Evolutionary conservation across 768 basidiomycete species (phyloP).

Genomic region (Lentinula raphanica): DNA sequence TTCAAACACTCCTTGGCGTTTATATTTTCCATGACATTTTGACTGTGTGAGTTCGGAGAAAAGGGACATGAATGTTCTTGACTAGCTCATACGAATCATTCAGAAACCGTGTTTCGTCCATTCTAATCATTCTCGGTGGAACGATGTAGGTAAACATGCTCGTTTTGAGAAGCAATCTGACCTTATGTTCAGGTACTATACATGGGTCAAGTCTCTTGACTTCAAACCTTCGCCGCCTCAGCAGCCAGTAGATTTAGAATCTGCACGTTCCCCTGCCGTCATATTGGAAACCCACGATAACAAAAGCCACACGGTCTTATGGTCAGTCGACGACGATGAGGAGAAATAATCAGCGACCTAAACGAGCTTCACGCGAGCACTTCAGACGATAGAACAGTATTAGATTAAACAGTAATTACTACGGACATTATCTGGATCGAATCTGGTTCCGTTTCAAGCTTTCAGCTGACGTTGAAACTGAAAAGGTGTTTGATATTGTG

Average conservation of each 20-base stretch:
- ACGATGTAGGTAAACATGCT: conserved; percentile 43
- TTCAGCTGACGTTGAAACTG: too few species aligned
- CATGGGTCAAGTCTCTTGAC: conserved; percentile 35
- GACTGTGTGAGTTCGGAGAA: conserved; percentile 47
- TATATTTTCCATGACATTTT: conserved; percentile 72
- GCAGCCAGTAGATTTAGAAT: not conserved
- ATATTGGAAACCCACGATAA: conserved; percentile 16
- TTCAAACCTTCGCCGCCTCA: conserved; percentile 5
- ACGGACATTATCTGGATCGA: too few species aligned
- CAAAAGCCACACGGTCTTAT: conserved; percentile 13
- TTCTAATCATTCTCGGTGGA: conserved; percentile 61
- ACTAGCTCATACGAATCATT: not conserved
- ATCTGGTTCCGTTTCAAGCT: too few species aligned
- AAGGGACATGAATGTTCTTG: not conserved
- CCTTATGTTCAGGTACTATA: conserved; percentile 42
- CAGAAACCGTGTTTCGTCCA: conserved; percentile 61
- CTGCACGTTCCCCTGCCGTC: not conserved
- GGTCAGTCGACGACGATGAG: conserved; percentile 24
- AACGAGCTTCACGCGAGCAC: too few species aligned
- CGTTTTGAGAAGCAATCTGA: not conserved
- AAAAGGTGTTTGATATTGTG: too few species aligned
- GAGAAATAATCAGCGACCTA: conserved; percentile 6
- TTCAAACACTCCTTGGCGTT: conserved; percentile 79
- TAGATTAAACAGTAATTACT: too few species aligned
- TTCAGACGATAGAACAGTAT: too few species aligned